phyloP scores from a whole-genome alignment of 768 basidiomycete species.

The Hirschioporus abietinus region DNA sequence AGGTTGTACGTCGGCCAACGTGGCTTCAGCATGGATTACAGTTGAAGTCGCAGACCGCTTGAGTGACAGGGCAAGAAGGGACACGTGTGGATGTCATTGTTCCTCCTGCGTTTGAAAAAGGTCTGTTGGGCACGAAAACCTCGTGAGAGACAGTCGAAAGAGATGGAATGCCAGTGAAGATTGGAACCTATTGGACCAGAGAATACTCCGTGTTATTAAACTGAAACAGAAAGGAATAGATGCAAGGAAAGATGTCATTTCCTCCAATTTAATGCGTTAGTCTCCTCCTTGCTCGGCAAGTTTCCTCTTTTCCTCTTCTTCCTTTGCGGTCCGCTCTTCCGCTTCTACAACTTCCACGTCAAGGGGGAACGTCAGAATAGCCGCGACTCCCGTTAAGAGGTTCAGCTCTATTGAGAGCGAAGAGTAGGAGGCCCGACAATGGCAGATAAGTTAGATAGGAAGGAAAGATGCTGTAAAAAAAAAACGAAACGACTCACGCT shows the following conservation, averaged over 20 bases:
- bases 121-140: not conserved
- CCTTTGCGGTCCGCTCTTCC: slow-evolving; percentile 76
- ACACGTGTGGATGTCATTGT: not conserved
- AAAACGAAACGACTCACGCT: slow-evolving; percentile 58
- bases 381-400: slow-evolving; percentile 90
- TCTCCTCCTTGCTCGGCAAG: slow-evolving; percentile 9
- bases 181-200: not conserved
- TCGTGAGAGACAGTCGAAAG: not conserved
- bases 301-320: slow-evolving; percentile 29
- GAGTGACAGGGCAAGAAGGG: not conserved
- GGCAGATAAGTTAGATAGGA: slow-evolving; percentile 3
- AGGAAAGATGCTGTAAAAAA: not conserved
- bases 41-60: not conserved
- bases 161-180: not conserved
- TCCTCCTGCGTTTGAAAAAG: not conserved
- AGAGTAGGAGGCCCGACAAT: not conserved
- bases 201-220: not conserved
- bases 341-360: slow-evolving; percentile 94
- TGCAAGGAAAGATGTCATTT: not conserved
- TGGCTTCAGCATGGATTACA: not conserved
- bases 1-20: not conserved
- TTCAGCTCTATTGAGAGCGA: slow-evolving; percentile 68
- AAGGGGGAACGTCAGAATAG: slow-evolving; percentile 91
- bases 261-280: not conserved
- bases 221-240: not conserved